A percentile compares a stretch with the other conserved stretches of the same genome.
Conservation (phyloP, 78 protist genomes). For the Salpingoeca rosetta region DNA sequence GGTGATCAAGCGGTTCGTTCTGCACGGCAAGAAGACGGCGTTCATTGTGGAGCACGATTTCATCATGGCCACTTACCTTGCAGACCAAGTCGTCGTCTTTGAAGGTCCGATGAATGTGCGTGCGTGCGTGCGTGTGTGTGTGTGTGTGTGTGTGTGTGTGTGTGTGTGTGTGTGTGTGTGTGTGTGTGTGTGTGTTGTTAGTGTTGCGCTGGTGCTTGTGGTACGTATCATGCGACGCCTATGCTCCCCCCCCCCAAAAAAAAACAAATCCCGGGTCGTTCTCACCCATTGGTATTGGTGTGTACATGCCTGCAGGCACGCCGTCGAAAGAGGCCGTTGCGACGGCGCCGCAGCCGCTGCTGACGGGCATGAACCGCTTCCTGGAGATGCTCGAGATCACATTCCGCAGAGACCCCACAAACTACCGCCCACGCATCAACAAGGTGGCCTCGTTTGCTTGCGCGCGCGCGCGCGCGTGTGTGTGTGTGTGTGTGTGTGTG, state of each 20-base stretch:
- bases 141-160: background rate
- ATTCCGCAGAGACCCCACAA: conserved; percentile 96
- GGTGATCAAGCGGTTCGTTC: conserved; percentile 88
- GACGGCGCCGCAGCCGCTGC: conserved; percentile 43
- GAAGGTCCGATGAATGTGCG: conserved; percentile 69
- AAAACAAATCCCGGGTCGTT: too few relatives aligned
- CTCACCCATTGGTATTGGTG: too few relatives aligned
- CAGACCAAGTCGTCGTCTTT: conserved; percentile 94
- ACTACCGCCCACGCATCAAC: conserved; percentile 96
- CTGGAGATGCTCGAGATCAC: conserved; percentile 85
- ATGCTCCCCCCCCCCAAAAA: too few relatives aligned
- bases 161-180: too few relatives aligned
- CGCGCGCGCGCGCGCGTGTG: too few relatives aligned
- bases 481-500: too few relatives aligned
- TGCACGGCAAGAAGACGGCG: conserved; percentile 95
- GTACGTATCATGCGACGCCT: too few relatives aligned
- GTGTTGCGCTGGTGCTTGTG: too few relatives aligned
- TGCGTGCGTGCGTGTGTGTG: conserved; percentile 44
- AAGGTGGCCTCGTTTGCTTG: conserved; percentile 74
- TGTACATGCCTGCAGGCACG: too few relatives aligned
- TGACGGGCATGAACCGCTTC: conserved; percentile 97
- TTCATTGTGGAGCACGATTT: conserved; percentile 99
- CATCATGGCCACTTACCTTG: conserved; percentile 99
- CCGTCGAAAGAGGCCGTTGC: background rate
- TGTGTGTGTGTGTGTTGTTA: too few relatives aligned